These are phyloP conservation scores for Brasilioporus rufonigricans DNA, from an alignment of 768 basidiomycete genomes.

Conservation along the genomic window DNA sequence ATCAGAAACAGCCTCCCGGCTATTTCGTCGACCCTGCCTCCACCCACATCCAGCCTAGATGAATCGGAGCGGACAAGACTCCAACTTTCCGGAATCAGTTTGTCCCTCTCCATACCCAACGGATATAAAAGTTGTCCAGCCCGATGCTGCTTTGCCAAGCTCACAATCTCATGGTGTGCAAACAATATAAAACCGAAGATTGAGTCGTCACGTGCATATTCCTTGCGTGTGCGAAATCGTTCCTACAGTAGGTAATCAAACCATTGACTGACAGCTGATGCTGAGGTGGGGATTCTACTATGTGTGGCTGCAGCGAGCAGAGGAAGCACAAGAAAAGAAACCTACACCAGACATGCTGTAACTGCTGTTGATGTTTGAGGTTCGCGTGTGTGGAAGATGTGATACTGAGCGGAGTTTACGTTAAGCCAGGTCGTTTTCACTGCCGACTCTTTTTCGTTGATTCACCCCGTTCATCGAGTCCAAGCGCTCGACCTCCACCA, in stretches of 20 bases:
- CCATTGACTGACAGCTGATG: background rate
- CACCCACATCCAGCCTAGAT: background rate
- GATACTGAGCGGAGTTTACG: conserved; percentile 1
- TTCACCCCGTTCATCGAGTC: background rate
- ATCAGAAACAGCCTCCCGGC: background rate
- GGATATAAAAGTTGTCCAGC: background rate
- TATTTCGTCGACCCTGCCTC: background rate
- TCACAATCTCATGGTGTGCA: background rate
- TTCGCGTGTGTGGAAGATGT: background rate
- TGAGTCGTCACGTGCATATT: background rate
- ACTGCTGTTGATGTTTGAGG: background rate
- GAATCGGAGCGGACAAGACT: background rate
- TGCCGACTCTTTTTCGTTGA: background rate
- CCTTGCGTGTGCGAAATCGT: background rate
- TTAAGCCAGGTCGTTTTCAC: background rate
- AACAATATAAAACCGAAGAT: background rate
- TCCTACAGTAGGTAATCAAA: background rate
- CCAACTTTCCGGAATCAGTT: background rate
- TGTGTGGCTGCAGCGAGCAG: background rate
- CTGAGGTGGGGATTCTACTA: background rate
- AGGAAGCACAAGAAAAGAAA: background rate
- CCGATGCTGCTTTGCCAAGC: background rate
- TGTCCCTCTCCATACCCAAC: background rate
- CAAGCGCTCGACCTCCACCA: background rate
- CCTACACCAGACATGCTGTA: background rate